Evolutionary conservation across 2,329 filamentous ascomycete species (phyloP).

Genomic region (Leptographium wingfieldii): DNA sequence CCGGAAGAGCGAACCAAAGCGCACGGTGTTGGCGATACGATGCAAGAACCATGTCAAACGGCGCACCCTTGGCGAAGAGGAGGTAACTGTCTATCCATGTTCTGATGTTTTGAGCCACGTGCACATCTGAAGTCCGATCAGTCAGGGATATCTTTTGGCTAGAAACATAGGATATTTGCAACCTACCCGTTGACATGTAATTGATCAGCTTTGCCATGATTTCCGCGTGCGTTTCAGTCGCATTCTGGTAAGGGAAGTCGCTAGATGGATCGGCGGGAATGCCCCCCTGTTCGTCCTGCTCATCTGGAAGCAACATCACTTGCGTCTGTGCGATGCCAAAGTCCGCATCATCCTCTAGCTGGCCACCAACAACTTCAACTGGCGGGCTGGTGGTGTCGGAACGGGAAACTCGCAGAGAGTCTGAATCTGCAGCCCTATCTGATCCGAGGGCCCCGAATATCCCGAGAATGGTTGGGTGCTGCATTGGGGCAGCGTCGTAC

Average conservation of each 20-base stretch:
- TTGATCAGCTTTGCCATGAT: constrained; percentile 15
- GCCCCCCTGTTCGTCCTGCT: constrained; percentile 9
- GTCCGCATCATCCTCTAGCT: constrained; percentile 21
- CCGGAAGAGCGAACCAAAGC: constrained; percentile 42
- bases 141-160: not conserved
- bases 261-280: constrained; percentile 27
- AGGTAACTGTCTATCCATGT: constrained; percentile 40
- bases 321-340: constrained; percentile 10
- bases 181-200: constrained; percentile 16
- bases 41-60: constrained; percentile 24
- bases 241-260: constrained; percentile 32
- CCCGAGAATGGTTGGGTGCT: not conserved
- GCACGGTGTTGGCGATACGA: constrained; percentile 29
- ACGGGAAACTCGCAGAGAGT: constrained; percentile 20
- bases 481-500: constrained; percentile 17
- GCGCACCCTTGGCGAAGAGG: constrained; percentile 22
- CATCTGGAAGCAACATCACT: constrained; percentile 14
- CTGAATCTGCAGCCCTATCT: not conserved
- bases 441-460: not conserved
- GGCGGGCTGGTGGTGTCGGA: constrained; percentile 31
- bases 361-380: constrained; percentile 28
- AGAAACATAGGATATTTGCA: not conserved
- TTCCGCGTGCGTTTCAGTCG: constrained; percentile 17
- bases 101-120: constrained; percentile 30
- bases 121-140: constrained; percentile 23